Percentiles rank a stretch among this genome's conserved stretches.
phyloP scores from a whole-genome alignment of 257 asterid species.

The Solanum chilense region DNA sequence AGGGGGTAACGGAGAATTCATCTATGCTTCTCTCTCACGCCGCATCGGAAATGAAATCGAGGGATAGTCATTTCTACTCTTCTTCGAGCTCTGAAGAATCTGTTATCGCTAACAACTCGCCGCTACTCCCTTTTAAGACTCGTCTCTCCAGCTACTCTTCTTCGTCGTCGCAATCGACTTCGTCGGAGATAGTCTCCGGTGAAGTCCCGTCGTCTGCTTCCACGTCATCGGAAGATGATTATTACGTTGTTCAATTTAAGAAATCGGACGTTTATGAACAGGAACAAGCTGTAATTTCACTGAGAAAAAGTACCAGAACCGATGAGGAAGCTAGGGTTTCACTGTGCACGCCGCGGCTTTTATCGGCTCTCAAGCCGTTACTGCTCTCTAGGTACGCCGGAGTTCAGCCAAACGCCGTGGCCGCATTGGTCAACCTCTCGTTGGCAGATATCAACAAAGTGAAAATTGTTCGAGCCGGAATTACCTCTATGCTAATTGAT shows the following conservation, averaged over 20 bases:
- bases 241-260: constrained; percentile 16
- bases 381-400: constrained; percentile 52
- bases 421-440: constrained; percentile 82
- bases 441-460: constrained; percentile 56
- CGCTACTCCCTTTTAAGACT: constrained; percentile 52
- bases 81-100: constrained; percentile 86
- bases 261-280: constrained; percentile 63
- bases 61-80: constrained; percentile 19
- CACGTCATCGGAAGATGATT: constrained; percentile 32
- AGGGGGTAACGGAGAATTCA: constrained; percentile 37
- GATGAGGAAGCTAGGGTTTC: constrained; percentile 47
- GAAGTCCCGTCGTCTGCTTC: constrained; percentile 18
- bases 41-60: constrained; percentile 32
- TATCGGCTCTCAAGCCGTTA: constrained; percentile 46
- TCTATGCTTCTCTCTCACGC: constrained; percentile 36
- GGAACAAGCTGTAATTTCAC: constrained; percentile 59
- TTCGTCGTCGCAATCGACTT: constrained; percentile 60
- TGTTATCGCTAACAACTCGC: constrained; percentile 61
- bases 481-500: constrained; percentile 56
- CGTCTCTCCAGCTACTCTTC: constrained; percentile 67
- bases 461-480: constrained; percentile 71
- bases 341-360: constrained; percentile 58
- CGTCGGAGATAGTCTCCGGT: constrained; percentile 45
- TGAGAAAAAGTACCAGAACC: constrained; percentile 53
- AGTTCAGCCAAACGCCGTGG: constrained; percentile 65